Conservation (phyloP, 116 monocot genomes). For the Thalassia testudinum region DNA sequence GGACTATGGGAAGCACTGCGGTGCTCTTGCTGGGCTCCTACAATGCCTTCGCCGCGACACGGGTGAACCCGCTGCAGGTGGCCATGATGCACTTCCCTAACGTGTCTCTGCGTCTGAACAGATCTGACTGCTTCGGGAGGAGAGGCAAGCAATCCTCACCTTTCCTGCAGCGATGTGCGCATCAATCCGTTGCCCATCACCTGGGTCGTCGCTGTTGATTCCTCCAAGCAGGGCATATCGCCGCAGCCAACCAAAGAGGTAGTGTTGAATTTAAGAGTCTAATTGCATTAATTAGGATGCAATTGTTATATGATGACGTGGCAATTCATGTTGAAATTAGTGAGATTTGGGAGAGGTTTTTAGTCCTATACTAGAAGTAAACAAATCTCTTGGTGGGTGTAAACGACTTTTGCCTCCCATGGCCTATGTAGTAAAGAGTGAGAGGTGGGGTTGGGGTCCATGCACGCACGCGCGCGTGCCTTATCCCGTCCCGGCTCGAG, state of each 20-base stretch:
- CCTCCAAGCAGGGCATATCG: slow-evolving; percentile 33
- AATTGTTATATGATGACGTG: too few species aligned
- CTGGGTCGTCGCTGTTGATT: slow-evolving; percentile 46
- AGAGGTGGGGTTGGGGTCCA: too few species aligned
- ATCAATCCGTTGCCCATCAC: neutral
- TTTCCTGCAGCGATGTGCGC: neutral
- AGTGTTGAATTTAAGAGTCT: neutral
- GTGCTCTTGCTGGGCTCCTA: slow-evolving; percentile 25
- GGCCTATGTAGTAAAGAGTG: too few species aligned
- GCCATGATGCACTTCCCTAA: slow-evolving; percentile 9
- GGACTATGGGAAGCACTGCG: too few species aligned
- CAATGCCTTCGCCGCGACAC: slow-evolving; percentile 11
- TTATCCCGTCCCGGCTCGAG: too few species aligned
- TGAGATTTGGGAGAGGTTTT: too few species aligned
- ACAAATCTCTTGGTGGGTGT: too few species aligned
- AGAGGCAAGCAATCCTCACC: neutral
- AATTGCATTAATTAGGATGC: too few species aligned
- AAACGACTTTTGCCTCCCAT: too few species aligned
- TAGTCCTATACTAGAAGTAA: too few species aligned
- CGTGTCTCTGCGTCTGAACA: slow-evolving; percentile 1
- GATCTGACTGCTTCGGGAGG: slow-evolving; percentile 1
- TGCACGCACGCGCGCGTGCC: too few species aligned
- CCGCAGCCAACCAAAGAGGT: slow-evolving; percentile 29
- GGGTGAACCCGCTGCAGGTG: slow-evolving; percentile 1
- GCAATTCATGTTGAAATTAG: too few species aligned